Conservation (phyloP, 176 grass and related monocot species). For the Canna indica region DNA sequence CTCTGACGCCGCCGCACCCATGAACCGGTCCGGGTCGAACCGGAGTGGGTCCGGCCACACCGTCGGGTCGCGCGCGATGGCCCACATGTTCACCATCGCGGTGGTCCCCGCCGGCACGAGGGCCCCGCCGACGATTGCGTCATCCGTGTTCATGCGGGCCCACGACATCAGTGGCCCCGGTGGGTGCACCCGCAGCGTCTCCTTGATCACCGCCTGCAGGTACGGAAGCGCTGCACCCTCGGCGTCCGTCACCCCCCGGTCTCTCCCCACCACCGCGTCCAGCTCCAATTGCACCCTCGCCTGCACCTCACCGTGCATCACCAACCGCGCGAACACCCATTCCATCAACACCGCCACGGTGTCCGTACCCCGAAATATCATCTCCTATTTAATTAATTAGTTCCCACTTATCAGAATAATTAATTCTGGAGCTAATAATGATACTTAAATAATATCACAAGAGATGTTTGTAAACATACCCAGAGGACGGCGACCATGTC, state of each 20-base stretch:
- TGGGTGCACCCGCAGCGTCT: slow-evolving; percentile 61
- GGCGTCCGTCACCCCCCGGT: slow-evolving; percentile 24
- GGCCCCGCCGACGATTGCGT: slow-evolving; percentile 28
- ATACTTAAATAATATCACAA: not conserved
- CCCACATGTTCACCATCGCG: slow-evolving; percentile 95
- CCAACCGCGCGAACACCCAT: slow-evolving; percentile 52
- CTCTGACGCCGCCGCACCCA: not conserved
- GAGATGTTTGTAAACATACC: slow-evolving; percentile 23
- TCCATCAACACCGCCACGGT: slow-evolving; percentile 72
- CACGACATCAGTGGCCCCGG: slow-evolving; percentile 77
- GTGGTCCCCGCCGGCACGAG: slow-evolving; percentile 50
- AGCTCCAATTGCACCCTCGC: slow-evolving; percentile 51
- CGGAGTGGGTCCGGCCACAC: slow-evolving; percentile 32
- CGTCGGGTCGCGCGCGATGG: slow-evolving; percentile 46
- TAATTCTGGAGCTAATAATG: not conserved
- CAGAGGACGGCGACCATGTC: slow-evolving; percentile 77
- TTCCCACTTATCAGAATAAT: not conserved
- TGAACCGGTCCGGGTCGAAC: slow-evolving; percentile 46
- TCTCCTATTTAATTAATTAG: slow-evolving; percentile 33
- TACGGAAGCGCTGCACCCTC: slow-evolving; percentile 28
- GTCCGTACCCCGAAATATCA: slow-evolving; percentile 88
- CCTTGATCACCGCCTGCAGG: slow-evolving; percentile 61
- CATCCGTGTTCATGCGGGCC: slow-evolving; percentile 57
- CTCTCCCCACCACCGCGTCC: slow-evolving; percentile 36
- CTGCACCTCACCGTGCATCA: slow-evolving; percentile 56